phyloP scores from a whole-genome alignment of 176 grass and related monocot species.

The Eleusine coracana region DNA sequence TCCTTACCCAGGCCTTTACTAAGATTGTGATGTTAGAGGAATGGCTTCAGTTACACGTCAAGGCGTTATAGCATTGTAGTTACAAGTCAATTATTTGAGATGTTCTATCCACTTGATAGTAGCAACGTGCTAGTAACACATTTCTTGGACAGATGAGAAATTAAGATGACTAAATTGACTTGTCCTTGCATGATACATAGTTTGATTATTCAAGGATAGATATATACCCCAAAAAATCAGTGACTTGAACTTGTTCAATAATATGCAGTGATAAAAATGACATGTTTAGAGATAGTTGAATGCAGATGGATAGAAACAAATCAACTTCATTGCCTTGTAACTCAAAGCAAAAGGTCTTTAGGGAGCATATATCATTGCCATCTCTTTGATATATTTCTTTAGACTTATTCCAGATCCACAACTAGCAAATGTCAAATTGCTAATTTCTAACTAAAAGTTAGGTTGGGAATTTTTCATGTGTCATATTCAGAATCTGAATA shows the following conservation, averaged over 20 bases:
- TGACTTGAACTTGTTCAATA: neutral
- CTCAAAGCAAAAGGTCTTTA: neutral
- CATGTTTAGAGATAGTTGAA: slow-evolving; percentile 1
- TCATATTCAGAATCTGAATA: slow-evolving; percentile 4
- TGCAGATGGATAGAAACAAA: slow-evolving; percentile 21
- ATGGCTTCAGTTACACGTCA: slow-evolving; percentile 22
- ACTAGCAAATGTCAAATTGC: neutral
- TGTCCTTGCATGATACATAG: slow-evolving; percentile 24
- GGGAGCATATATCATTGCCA: neutral
- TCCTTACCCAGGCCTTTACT: slow-evolving; percentile 21
- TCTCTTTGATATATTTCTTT: neutral
- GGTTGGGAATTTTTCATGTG: slow-evolving; percentile 16
- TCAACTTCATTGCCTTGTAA: slow-evolving; percentile 12
- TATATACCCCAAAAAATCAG: neutral
- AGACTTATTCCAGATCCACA: neutral
- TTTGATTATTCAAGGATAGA: neutral
- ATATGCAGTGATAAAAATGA: neutral
- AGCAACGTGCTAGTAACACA: slow-evolving; percentile 20
- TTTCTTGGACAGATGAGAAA: slow-evolving; percentile 40
- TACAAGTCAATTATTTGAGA: slow-evolving; percentile 50
- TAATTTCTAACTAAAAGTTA: slow-evolving; percentile 18
- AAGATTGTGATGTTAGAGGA: slow-evolving; percentile 30
- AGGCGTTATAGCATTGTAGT: slow-evolving; percentile 8
- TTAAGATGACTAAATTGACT: neutral
- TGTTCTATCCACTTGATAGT: neutral